Percentiles rank a stretch among this genome's conserved stretches.
These are phyloP conservation scores for Entomortierella parvispora DNA, from an alignment of 192 early-diverging fungal genomes.

Conservation along the genomic window DNA sequence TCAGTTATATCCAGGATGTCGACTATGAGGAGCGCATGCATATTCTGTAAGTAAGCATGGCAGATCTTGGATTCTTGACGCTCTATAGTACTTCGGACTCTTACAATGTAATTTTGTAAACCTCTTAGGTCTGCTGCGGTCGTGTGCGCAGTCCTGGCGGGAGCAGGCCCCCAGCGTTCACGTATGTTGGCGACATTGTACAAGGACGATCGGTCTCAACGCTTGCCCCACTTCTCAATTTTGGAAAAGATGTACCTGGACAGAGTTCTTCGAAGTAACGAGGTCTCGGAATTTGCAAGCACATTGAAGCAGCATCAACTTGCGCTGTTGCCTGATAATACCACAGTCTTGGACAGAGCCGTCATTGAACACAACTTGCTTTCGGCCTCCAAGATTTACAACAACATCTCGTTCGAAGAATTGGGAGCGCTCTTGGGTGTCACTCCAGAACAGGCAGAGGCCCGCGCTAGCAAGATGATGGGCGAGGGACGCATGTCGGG, in stretches of 20 bases:
- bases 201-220: constrained; percentile 89
- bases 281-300: constrained; percentile 82
- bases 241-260: constrained; percentile 96
- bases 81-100: neutral
- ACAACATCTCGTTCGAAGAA: constrained; percentile 91
- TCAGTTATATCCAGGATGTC: constrained; percentile 77
- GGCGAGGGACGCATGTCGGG: constrained; percentile 88
- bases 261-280: constrained; percentile 79
- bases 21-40: constrained; percentile 68
- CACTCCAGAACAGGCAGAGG: constrained; percentile 84
- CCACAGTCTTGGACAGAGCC: constrained; percentile 88
- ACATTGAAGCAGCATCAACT: constrained; percentile 83
- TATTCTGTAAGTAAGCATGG: constrained; percentile 56
- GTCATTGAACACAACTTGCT: constrained; percentile 96
- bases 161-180: constrained; percentile 89
- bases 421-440: constrained; percentile 83
- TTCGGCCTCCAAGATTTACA: constrained; percentile 90
- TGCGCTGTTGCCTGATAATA: constrained; percentile 76
- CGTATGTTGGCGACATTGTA: constrained; percentile 89
- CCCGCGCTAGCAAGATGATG: constrained; percentile 89
- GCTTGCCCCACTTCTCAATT: constrained; percentile 78
- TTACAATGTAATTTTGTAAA: neutral
- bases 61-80: neutral
- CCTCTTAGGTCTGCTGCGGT: constrained; percentile 75
- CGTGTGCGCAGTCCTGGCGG: constrained; percentile 88